Evolutionary conservation across 768 basidiomycete genomes (phyloP), one percentile per base, ranked within the genome.

Genomic region (Tephrocybe sp.): DNA sequence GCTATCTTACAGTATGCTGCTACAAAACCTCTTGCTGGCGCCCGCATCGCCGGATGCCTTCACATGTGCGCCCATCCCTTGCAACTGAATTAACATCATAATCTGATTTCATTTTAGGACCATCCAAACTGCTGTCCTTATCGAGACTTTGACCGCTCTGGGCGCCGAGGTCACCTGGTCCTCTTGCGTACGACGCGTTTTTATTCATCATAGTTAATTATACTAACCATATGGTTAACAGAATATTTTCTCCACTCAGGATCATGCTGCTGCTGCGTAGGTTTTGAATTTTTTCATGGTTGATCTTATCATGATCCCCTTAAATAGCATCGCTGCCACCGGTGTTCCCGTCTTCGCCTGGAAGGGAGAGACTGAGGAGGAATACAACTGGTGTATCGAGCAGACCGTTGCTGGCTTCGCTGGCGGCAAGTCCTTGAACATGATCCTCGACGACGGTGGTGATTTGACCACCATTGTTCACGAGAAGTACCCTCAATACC

Each of bases 201-300:
- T 10, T 39, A 39, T 32, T 19, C 26, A 38, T 48, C 32, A 40
- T 20, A 12, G 8, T 10, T 26, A 9, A 53, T 12, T 49, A 6
- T 38, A 38, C 34, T 54, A 41, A 49, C 19, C 11, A 32, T 34
- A 31, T 5, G 7, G 7, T 17, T 39, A 63, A 32, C 55, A 93
- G 92, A 97, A 99, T 78, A 99, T 99, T 69, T 99, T 96, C 77
- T 98, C 97, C 44, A 99, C 97, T 45, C 97, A 99, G 74, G 97
- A 99, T 70, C 97, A 99, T 73, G 97, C 97, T 48, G 97, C 97
- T 46, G 89, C 97, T 59, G 97, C 92, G 89, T 92, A 68, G 65
- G 87, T 79, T 13, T 13, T 16, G 16, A 3, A 38, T 9, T 52
- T 39, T 35, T 41, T 35, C 26, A 10, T 13, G 19, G 12, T 49